Base-by-base conservation (phyloP, 768 basidiomycete genomes). In the Gloeopeniophorella convolvens region DNA sequence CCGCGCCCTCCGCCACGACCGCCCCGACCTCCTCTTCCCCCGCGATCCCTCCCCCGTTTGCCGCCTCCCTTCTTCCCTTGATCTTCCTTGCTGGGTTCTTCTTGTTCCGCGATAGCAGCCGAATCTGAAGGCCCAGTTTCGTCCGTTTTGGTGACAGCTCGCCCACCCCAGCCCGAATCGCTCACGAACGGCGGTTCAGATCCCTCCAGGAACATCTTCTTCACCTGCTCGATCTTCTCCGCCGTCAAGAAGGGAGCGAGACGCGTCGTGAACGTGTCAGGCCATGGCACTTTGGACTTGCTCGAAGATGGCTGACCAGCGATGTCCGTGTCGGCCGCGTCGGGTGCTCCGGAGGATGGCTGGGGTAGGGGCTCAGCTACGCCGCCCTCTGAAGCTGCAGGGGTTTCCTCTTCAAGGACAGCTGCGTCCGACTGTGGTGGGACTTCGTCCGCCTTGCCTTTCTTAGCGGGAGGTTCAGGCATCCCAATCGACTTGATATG, bases 141-240 rank as follows among this genome's bases (percentile, higher is more conserved):
- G 18, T 62, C 66, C n/a, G 54, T 56, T 21, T 64, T 57, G 56
- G 68, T 73, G 2, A 68, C 50, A 26, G 66, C 62, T 47, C 79
- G 76, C 32, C 73, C 72, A 21, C 67, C 79, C 89, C 88, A 93
- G 9, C 90, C 90, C 48, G 66, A 70, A 66, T 93, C 89, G 54
- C 80, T 81, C 34, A 78, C 72, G 51, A 81, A 73, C 0, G 88
- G 87, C 30, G 87, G 83, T 51, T 85, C 82, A 5, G 82, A 80
- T 1, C 94, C 93, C 67, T 95, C 85, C 16, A 90, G 69, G 53
- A 76, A 86, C 65, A 96, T 79, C 33, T 75, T 68, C 63, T 85
- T 90, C 32, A 97, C 66, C 31, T 79, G 70, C 21, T 65, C 60
- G 27, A 92, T 76, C 5, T 73, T 74, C 16, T 75, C 72, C 46